Evolutionary conservation across 208 protist genomes (phyloP).

Genomic region (Wallacemonas collosoma): DNA sequence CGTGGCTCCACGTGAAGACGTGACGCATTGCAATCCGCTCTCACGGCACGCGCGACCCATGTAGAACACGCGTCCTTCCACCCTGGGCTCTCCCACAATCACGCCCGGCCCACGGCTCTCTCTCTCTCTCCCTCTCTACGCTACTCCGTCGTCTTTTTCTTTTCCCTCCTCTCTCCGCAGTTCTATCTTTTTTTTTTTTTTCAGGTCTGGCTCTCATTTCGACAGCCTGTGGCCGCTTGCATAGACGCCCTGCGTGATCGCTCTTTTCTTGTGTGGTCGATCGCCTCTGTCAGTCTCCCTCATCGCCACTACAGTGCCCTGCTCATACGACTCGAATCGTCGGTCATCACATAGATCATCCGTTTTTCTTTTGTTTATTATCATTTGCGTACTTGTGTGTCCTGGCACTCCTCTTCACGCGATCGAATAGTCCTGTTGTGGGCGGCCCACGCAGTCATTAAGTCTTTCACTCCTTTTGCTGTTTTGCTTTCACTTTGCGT

Average conservation of each 20-base stretch:
- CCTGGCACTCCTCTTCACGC: too few relatives aligned
- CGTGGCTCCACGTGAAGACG: too few relatives aligned
- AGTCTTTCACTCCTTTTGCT: conserved; percentile 7
- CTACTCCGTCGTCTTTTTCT: neutral
- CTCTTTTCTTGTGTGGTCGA: neutral
- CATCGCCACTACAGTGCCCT: too few relatives aligned
- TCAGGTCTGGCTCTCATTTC: neutral
- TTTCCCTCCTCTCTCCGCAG: neutral
- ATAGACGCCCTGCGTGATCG: neutral
- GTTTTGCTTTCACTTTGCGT: neutral
- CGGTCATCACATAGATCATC: too few relatives aligned
- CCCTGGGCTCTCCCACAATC: neutral
- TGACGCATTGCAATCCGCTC: too few relatives aligned
- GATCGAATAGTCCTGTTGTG: too few relatives aligned
- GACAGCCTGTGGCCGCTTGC: too few relatives aligned
- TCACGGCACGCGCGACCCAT: too few relatives aligned
- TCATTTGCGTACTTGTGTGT: neutral
- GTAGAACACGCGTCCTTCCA: too few relatives aligned
- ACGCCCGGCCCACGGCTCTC: neutral
- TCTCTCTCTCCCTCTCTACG: conserved; percentile 2
- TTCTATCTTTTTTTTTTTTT: neutral
- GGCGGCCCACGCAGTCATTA: neutral
- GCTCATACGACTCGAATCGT: too few relatives aligned
- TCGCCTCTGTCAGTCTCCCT: too few relatives aligned
- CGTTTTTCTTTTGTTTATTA: conserved; percentile 20